phyloP scores from a whole-genome alignment of 2,329 filamentous ascomycete species.

The Onygenales sp. region DNA sequence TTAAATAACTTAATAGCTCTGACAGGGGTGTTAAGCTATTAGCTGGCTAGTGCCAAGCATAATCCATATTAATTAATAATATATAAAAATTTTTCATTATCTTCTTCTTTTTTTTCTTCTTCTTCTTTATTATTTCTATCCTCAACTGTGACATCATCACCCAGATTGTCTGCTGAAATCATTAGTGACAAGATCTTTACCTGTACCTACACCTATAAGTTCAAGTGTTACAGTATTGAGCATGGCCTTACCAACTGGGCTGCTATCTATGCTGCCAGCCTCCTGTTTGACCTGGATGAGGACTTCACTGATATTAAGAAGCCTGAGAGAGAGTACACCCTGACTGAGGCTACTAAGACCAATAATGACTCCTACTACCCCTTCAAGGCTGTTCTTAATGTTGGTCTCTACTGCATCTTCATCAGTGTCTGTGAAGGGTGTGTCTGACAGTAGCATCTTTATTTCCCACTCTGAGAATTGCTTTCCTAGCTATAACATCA shows the following conservation, averaged over 20 bases:
- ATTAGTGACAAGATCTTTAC: conserved; percentile 93
- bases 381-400: conserved; percentile 98
- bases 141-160: no score
- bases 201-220: conserved; percentile 92
- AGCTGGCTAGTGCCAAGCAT: no score
- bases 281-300: conserved; percentile 87
- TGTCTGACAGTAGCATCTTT: no score
- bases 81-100: no score
- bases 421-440: no score
- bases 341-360: conserved; percentile 88
- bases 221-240: conserved; percentile 92
- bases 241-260: conserved; percentile 99
- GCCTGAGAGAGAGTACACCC: conserved; percentile 86
- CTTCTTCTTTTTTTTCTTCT: no score
- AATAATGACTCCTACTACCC: conserved; percentile 82
- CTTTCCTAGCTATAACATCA: conserved; percentile 97
- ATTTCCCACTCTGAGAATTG: conserved; percentile 98
- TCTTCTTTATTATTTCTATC: no score
- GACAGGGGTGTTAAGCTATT: no score
- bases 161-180: conserved; percentile 84
- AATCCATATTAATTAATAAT: no score
- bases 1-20: no score
- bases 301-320: conserved; percentile 94
- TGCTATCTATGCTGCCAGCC: no score
- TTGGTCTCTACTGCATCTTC: no score